Base-by-base conservation (phyloP, 345 rosid species). In the Laguncularia racemosa region DNA sequence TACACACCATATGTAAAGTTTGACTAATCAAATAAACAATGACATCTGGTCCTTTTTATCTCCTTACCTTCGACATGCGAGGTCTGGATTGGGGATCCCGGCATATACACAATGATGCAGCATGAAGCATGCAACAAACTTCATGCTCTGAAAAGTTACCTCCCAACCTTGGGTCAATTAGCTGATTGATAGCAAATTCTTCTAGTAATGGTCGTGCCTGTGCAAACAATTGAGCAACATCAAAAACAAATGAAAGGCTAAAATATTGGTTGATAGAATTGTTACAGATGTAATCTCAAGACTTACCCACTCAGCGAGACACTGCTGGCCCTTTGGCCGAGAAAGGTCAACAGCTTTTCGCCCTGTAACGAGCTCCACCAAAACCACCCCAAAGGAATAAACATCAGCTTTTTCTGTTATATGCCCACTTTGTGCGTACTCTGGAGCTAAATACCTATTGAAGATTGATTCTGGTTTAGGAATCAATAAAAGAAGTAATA, bases 321-420 rank as follows among this genome's bases (percentile, higher is more conserved):
- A 90, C 56, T 95, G 99, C 74, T 95, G 96, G 54, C 99, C 99
- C 80, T 86, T 95, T 0, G 99, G 99, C 69, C 78, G 76, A 44
- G 74, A 71, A 59, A 95, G 85, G 61, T 95, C 99, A 65, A 95
- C 91, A 26, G 97, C 96, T 80, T 86, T 90, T 60, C 97, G 74
- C 59, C 99, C 99, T 1, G 96, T 88, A 55, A 95, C 95, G 61
- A 95, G 93, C 82, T 95, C 99, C 46, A 84, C 84, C 77, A 90
- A 68, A 59, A 95, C 99, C 59, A 95, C 97, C 15, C 99, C 99
- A 9, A 95, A 90, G 20, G 99, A 95, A 76, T 90, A 95, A 52
- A 95, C 95, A 77, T 90, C 99, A 1, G 99, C 97, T 54, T 90
- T 95, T 59, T 95, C 97, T 20, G 97, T 95, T 56, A 95, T 91